These are phyloP conservation scores for Pisolithus orientalis DNA, from an alignment of 768 basidiomycete genomes.

Conservation along the genomic window DNA sequence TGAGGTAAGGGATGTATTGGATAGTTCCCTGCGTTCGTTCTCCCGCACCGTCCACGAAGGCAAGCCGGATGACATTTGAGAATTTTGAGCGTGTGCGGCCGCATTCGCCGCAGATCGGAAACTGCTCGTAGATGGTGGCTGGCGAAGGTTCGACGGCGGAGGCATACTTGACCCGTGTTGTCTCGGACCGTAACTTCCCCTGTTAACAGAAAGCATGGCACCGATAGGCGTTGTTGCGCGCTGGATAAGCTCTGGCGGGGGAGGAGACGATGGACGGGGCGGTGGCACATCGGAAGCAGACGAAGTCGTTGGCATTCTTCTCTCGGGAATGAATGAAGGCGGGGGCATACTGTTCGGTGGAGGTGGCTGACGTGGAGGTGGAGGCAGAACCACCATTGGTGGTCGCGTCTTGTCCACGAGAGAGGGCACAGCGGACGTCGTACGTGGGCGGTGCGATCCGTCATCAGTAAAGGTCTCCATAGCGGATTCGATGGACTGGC, in stretches of 20 bases:
- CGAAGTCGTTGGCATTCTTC: constrained; percentile 40
- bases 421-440: constrained; percentile 49
- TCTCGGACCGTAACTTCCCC: constrained; percentile 41
- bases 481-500: constrained; percentile 69
- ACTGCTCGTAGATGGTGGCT: constrained; percentile 73
- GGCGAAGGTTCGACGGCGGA: constrained; percentile 55
- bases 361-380: constrained; percentile 71
- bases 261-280: constrained; percentile 86
- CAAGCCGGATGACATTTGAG: constrained; percentile 36
- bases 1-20: constrained; percentile 64
- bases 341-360: constrained; percentile 69
- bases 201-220: constrained; percentile 50
- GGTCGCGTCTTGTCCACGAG: constrained; percentile 73
- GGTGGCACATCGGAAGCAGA: constrained; percentile 59
- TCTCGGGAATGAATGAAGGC: constrained; percentile 70
- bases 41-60: constrained; percentile 48
- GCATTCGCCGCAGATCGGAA: constrained; percentile 72
- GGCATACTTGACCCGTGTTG: constrained; percentile 75
- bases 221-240: constrained; percentile 87
- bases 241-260: constrained; percentile 86
- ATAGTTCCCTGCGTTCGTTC: constrained; percentile 51
- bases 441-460: constrained; percentile 47
- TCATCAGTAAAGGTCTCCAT: constrained; percentile 48
- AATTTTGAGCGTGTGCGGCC: constrained; percentile 43
- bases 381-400: constrained; percentile 79